Base-by-base conservation (phyloP, 768 basidiomycete species). In the Tephrocybe sp. region DNA sequence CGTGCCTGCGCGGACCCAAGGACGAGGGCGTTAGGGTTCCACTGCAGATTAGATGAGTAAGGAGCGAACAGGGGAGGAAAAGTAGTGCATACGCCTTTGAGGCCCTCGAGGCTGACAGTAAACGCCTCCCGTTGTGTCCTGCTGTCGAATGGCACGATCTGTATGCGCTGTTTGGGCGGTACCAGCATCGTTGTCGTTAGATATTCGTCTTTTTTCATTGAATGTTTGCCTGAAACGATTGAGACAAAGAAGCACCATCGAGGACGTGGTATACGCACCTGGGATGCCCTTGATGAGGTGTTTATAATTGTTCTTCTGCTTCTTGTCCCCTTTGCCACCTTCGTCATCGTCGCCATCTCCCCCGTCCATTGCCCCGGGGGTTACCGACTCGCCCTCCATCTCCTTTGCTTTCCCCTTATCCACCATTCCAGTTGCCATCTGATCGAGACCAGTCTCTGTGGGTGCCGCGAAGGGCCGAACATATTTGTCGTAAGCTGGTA, bases 401-500 rank as follows among this genome's bases (percentile, higher is more conserved):
- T 73, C 77, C 57, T 71, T 78, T 37, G 73, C 78, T 61, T 81
- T 81, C 33, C 77, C 78, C 56, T 77, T 79, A 60, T 75, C 75
- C 34, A 66, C 30, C 37, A 56, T 52, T 30, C 59, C 59, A 50
- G 54, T 57, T 25, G 59, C 56, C 29, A 46, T 57, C 27, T 53
- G 40, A 18, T 61, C 62, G 37, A 59, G 61, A 24, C 52, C 57
- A 21, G 64, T 61, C 50, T 66, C 67, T 24, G 67, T 56, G 16
- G 73, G 68, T 29, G 64, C 49, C 33, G 69, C 61, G 60, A 71
- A 68, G 10, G 81, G 77, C n/a, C 83, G 76, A 43, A 91, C 89
- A 59, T 91, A 86, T 61, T 83, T 86, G 70, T 90, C 84, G 63
- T 91, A 91, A n/a, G 86, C 82, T 9, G 82, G 58, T 42, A 83